Conservation (phyloP, 257 asterid genomes). For the Nemophila menziesii region DNA sequence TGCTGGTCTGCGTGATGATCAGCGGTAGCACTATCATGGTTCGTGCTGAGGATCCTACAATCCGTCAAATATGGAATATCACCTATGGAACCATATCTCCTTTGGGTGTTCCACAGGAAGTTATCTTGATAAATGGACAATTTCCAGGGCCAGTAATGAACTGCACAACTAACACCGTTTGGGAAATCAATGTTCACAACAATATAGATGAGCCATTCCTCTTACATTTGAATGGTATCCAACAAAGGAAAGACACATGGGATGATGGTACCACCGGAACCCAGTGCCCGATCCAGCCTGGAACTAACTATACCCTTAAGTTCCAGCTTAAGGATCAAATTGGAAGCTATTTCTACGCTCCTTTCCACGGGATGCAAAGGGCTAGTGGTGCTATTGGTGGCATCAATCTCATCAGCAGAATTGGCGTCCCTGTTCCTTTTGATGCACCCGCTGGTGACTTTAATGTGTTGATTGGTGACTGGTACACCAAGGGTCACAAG, state of each 20-base stretch:
- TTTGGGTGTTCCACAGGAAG: slow-evolving; percentile 42
- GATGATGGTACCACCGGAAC: slow-evolving; percentile 43
- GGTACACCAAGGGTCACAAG: slow-evolving; percentile 50
- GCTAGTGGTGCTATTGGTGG: slow-evolving; percentile 41
- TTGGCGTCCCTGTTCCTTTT: slow-evolving; percentile 38
- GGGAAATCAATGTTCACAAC: slow-evolving; percentile 30
- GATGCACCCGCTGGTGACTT: slow-evolving; percentile 27
- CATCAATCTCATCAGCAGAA: slow-evolving; percentile 34
- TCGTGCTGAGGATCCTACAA: slow-evolving; percentile 43
- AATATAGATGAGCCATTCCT: slow-evolving; percentile 41
- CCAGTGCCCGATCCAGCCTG: slow-evolving; percentile 43
- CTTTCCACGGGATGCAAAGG: slow-evolving; percentile 28
- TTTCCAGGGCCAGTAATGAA: slow-evolving; percentile 44
- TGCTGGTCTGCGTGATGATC: slow-evolving; percentile 1
- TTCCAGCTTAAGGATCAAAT: slow-evolving; percentile 55
- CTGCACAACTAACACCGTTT: slow-evolving; percentile 41
- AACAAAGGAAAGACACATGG: slow-evolving; percentile 48
- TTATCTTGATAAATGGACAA: slow-evolving; percentile 41
- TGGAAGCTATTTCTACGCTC: slow-evolving; percentile 38
- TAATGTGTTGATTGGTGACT: slow-evolving; percentile 32
- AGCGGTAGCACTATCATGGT: slow-evolving; percentile 12
- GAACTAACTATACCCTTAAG: slow-evolving; percentile 28
- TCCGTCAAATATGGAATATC: slow-evolving; percentile 35
- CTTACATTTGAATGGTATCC: slow-evolving; percentile 30
- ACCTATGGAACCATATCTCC: slow-evolving; percentile 39